A percentile compares a stretch with the other conserved stretches of the same genome.
These are phyloP conservation scores for Penicillium cosmopolitanum DNA, from an alignment of 495 filamentous ascomycete species.

Conservation along the genomic window DNA sequence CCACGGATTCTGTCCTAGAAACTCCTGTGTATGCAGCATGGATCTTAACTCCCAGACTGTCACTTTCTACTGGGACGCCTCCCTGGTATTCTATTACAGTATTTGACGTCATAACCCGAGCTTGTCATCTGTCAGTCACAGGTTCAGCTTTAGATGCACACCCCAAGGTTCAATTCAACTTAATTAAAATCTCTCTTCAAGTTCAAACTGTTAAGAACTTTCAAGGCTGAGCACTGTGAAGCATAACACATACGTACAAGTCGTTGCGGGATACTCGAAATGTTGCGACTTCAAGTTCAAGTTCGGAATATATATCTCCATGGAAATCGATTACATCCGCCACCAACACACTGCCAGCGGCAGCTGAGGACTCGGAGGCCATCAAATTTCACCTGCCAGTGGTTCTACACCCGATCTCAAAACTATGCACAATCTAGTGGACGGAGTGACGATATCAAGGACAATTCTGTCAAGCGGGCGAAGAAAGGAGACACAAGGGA, in stretches of 20 bases:
- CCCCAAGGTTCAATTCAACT: neutral
- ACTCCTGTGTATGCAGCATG: too few species aligned
- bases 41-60: too few species aligned
- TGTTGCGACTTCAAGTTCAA: neutral
- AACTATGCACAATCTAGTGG: slow-evolving; percentile 16
- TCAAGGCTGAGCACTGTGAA: too few species aligned
- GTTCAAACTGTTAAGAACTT: too few species aligned
- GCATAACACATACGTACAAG: too few species aligned
- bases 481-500: slow-evolving; percentile 49
- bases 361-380: neutral
- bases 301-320: neutral
- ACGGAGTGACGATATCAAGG: slow-evolving; percentile 16
- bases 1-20: too few species aligned
- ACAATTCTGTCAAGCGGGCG: slow-evolving; percentile 39
- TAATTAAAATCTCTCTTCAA: neutral
- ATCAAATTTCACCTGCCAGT: neutral
- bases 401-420: slow-evolving; percentile 3
- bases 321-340: too few species aligned
- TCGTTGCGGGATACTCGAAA: neutral
- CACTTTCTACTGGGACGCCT: too few species aligned
- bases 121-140: neutral
- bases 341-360: too few species aligned
- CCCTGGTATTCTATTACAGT: slow-evolving; percentile 28
- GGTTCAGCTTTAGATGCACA: too few species aligned
- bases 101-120: slow-evolving; percentile 38